Conservation (phyloP, 352 stramenopile species). For the Pythium aristosporum region DNA sequence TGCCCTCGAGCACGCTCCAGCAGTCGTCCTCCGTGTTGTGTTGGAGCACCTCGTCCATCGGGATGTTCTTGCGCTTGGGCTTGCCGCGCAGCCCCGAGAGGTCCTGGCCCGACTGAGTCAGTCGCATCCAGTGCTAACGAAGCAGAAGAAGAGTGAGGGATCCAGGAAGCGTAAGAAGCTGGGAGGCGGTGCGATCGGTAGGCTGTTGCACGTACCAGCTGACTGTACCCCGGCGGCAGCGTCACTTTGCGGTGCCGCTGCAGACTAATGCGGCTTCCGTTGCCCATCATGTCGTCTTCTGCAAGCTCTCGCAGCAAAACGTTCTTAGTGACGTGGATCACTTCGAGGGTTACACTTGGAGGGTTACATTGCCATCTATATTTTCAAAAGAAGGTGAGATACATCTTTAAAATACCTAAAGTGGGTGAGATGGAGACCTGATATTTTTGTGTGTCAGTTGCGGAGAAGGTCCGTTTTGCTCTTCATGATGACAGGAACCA, state of each 20-base stretch:
- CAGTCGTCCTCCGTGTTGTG: conserved; percentile 91
- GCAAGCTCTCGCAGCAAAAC: background rate
- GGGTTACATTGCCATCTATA: background rate
- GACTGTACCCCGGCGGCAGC: conserved; percentile 89
- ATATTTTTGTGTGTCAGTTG: background rate
- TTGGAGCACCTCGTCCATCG: conserved; percentile 78
- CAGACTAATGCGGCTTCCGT: conserved; percentile 56
- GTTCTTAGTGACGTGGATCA: background rate
- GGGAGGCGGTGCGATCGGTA: conserved; percentile 1
- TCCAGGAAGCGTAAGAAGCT: background rate
- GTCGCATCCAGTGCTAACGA: conserved; percentile 89
- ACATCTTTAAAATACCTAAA: background rate
- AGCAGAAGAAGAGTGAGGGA: background rate
- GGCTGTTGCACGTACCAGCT: conserved; percentile 54
- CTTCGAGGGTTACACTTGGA: background rate
- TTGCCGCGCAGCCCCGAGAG: conserved; percentile 73
- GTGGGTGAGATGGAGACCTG: background rate
- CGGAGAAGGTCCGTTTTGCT: background rate
- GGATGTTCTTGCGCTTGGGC: conserved; percentile 60
- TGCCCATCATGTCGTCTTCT: conserved; percentile 35
- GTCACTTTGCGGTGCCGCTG: conserved; percentile 78
- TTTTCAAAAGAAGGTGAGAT: background rate
- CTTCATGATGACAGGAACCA: background rate
- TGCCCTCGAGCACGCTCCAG: conserved; percentile 91
- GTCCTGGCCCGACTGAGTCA: conserved; percentile 83